Percentiles rank a stretch among this genome's conserved stretches.
Conservation (phyloP, 2,329 filamentous ascomycete species). For the Pseudogymnoascus sp. region DNA sequence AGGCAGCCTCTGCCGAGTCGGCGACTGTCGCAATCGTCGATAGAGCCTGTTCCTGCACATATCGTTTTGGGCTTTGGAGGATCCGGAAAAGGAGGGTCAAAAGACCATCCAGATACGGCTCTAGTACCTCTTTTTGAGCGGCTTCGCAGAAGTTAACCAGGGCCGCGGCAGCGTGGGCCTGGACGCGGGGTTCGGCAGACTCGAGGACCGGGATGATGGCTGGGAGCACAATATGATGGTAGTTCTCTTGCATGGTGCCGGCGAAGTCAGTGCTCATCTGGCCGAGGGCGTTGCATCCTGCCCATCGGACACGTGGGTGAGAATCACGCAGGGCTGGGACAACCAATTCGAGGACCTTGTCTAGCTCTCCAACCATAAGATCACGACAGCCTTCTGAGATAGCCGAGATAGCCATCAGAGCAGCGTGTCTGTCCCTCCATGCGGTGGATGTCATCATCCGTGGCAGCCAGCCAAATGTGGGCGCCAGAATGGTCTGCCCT, state of each 20-base stretch:
- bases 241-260: constrained; percentile 94
- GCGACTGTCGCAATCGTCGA: constrained; percentile 98
- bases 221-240: constrained; percentile 77
- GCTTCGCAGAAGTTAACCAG: constrained; percentile 99
- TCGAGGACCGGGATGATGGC: constrained; percentile 89
- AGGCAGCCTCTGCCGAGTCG: constrained; percentile 93
- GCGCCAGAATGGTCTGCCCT: constrained; percentile 82
- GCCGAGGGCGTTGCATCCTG: constrained; percentile 94
- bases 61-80: constrained; percentile 84
- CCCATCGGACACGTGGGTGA: constrained; percentile 92
- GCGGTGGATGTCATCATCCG: constrained; percentile 93
- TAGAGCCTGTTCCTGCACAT: constrained; percentile 93
- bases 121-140: constrained; percentile 82
- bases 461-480: constrained; percentile 94
- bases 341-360: constrained; percentile 91
- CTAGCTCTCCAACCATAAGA: constrained; percentile 88
- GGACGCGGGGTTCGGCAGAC: constrained; percentile 84
- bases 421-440: constrained; percentile 93
- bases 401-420: constrained; percentile 96
- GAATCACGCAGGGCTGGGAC: constrained; percentile 81
- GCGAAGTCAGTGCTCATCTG: constrained; percentile 99
- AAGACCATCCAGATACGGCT: constrained; percentile 86
- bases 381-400: constrained; percentile 97
- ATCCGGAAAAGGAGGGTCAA: constrained; percentile 79
- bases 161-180: constrained; percentile 94